Evolutionary conservation across 2,329 filamentous ascomycete genomes (phyloP).

Genomic region (Stachybotrys echinatus): DNA sequence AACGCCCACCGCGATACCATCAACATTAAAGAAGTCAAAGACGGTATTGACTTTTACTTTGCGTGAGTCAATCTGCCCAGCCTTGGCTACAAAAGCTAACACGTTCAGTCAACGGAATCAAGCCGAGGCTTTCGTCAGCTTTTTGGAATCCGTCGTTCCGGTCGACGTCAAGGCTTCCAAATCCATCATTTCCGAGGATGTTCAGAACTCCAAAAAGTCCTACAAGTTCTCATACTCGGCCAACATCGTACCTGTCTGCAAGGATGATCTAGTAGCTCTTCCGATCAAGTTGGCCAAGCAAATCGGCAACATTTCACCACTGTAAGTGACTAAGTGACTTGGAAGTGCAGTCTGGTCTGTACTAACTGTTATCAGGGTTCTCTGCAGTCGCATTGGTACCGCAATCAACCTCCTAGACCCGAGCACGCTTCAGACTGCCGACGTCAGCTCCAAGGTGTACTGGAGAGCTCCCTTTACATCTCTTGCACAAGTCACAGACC

Average conservation of each 20-base stretch:
- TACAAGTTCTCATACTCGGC: slow-evolving; percentile 94
- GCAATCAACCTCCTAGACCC: slow-evolving; percentile 87
- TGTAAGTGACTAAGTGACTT: too few relatives aligned
- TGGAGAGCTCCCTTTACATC: slow-evolving; percentile 86
- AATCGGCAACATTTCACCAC: slow-evolving; percentile 80
- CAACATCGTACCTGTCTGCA: slow-evolving; percentile 90
- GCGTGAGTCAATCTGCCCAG: not conserved
- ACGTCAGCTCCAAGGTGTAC: slow-evolving; percentile 76
- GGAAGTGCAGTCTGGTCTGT: not conserved
- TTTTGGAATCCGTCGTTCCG: slow-evolving; percentile 76
- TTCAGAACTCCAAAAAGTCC: slow-evolving; percentile 82
- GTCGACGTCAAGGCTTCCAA: slow-evolving; percentile 70
- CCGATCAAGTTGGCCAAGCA: slow-evolving; percentile 85
- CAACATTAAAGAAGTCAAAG: slow-evolving; percentile 96
- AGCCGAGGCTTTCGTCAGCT: slow-evolving; percentile 88
- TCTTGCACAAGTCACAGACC: slow-evolving; percentile 75
- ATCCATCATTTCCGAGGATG: slow-evolving; percentile 88
- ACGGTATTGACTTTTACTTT: slow-evolving; percentile 96
- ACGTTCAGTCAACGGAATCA: slow-evolving; percentile 68
- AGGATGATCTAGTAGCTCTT: slow-evolving; percentile 92
- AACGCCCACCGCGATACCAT: slow-evolving; percentile 86
- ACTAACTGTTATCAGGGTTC: slow-evolving; percentile 28
- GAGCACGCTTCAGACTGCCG: slow-evolving; percentile 83
- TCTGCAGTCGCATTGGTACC: slow-evolving; percentile 87
- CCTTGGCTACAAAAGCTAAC: not conserved